phyloP scores from a whole-genome alignment of 257 asterid species.

The Solanum paucissectum region DNA sequence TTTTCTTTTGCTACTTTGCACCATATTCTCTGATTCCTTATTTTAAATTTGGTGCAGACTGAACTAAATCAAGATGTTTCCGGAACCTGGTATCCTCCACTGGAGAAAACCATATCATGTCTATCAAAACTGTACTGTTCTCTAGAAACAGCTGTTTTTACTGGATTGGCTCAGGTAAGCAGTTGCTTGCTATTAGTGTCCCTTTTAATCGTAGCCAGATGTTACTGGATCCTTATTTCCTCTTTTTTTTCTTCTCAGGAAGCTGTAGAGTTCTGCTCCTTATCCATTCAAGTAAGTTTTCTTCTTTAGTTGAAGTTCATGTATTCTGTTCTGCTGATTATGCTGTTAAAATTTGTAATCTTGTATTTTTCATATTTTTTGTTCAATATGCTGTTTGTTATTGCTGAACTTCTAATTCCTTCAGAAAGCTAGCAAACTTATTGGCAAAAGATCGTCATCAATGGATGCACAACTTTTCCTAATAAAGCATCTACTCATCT shows the following conservation, averaged over 20 bases:
- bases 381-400: slow-evolving; percentile 11
- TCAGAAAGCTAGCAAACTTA: slow-evolving; percentile 91
- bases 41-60: slow-evolving; percentile 32
- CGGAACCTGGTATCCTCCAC: slow-evolving; percentile 87
- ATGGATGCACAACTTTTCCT: slow-evolving; percentile 97
- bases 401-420: slow-evolving; percentile 11
- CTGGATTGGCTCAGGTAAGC: slow-evolving; percentile 95
- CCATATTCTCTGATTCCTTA: background rate
- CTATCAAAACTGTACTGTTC: slow-evolving; percentile 85
- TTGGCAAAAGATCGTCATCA: slow-evolving; percentile 56
- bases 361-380: background rate
- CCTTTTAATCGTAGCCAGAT: background rate
- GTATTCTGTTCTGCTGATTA: background rate
- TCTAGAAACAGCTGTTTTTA: slow-evolving; percentile 79
- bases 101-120: slow-evolving; percentile 93
- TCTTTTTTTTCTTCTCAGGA: slow-evolving; percentile 44
- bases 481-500: slow-evolving; percentile 85
- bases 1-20: background rate
- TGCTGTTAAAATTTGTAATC: slow-evolving; percentile 2
- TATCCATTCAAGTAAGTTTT: slow-evolving; percentile 72
- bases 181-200: slow-evolving; percentile 6
- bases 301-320: background rate
- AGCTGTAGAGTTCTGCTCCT: slow-evolving; percentile 88
- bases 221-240: slow-evolving; percentile 5
- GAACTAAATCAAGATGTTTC: slow-evolving; percentile 64